Evolutionary conservation across 306 rosid species (phyloP), one percentile per base, ranked within the genome.

Genomic region (Adenanthera pavonina): DNA sequence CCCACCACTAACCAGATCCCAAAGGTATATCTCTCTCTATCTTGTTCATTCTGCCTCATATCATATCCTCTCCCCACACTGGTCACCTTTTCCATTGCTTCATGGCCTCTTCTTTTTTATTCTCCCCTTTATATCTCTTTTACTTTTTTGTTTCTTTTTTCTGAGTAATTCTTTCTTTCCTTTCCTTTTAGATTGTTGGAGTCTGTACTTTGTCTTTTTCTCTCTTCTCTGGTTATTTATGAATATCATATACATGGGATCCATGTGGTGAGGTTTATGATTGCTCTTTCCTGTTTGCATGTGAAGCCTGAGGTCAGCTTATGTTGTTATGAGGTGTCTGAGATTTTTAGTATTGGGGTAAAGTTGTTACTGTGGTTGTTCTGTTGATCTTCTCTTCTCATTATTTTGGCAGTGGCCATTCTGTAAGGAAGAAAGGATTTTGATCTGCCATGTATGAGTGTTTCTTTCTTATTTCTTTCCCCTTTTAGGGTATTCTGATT

Each of bases 301-400:
- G 92, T 82, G 76, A 78, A 71, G 87, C 83, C 84, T 89, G 89
- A 76, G 85, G 75, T 87, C 86, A 76, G n/a, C 70, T 82, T 82
- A 49, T 88, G 79, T 38, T 76, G 81, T 62, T 75, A 25, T 25
- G 10, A 30, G 60, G 76, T 67, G 79, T 76, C 62, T 54, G 47
- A 80, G 72, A 86, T 60, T 81, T 12, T 80, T 75, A 54, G 74
- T 82, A 74, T 73, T 62, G 12, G 66, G 81, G 79, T 76, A 46
- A 66, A 78, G 81, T 47, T 54, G 66, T 69, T 70, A 25, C 62
- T 78, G 67, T 69, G 67, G 70, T 79, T 76, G 66, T 81, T 67
- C 83, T 75, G 70, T 69, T 78, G 70, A 33, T 83, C 78, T 72
- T 77, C 53, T 66, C 74, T 82, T 84, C 59, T 78, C 8, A 34